Conservation (phyloP, 305 asterid species). For the Solanum chacoense region DNA sequence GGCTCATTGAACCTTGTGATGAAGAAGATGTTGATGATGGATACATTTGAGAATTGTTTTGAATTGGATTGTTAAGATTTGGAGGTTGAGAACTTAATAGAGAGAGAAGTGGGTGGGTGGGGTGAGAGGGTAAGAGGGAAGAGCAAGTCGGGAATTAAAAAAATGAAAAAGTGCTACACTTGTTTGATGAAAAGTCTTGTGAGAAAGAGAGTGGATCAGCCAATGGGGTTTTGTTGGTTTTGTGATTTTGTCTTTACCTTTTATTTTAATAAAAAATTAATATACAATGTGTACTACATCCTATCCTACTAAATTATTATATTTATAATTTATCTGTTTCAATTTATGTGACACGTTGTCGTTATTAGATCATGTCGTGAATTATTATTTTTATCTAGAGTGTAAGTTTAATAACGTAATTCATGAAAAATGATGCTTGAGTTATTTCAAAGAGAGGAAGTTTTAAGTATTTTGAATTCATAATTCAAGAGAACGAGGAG, state of each 20-base stretch:
- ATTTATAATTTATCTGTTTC: not conserved
- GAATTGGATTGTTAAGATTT: not conserved
- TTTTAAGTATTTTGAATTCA: not conserved
- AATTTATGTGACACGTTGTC: not conserved
- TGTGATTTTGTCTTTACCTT: not conserved
- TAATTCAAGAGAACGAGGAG: not conserved
- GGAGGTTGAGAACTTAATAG: not conserved
- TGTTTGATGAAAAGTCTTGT: not conserved
- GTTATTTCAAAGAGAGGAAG: not conserved
- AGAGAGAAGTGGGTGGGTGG: not conserved
- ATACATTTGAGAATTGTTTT: slow-evolving; percentile 22
- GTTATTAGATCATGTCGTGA: no score
- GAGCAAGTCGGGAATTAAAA: slow-evolving; percentile 15
- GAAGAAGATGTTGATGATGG: slow-evolving; percentile 66
- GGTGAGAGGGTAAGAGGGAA: not conserved
- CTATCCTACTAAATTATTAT: not conserved
- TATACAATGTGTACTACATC: not conserved
- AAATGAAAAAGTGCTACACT: slow-evolving; percentile 12
- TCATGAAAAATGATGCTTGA: not conserved
- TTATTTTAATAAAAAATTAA: not conserved
- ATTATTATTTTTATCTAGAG: not conserved
- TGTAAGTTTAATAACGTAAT: not conserved
- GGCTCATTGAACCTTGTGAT: slow-evolving; percentile 45
- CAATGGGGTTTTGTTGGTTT: not conserved
- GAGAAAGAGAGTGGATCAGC: not conserved